Percentiles rank a stretch among this genome's conserved stretches.
phyloP scores from a whole-genome alignment of 352 stramenopile genomes.

The Phytophthora tubulina region DNA sequence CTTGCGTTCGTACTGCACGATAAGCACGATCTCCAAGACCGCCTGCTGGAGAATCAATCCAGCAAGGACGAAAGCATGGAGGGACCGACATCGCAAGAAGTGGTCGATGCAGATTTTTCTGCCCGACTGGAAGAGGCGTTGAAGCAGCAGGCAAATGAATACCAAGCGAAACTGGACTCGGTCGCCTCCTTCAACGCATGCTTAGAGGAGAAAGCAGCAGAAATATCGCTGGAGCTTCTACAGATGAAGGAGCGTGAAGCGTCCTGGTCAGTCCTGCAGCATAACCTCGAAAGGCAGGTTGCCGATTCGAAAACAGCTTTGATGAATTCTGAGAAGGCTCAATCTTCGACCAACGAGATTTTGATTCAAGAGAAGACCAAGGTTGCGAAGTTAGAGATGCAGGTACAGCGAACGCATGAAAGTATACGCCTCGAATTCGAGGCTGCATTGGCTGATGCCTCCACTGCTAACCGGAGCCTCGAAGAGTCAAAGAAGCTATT shows the following conservation, averaged over 20 bases:
- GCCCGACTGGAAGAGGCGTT: slow-evolving; percentile 53
- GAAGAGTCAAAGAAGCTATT: slow-evolving; percentile 30
- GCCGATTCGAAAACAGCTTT: slow-evolving; percentile 34
- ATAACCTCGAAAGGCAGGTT: slow-evolving; percentile 50
- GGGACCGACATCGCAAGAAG: slow-evolving; percentile 23
- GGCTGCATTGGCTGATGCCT: slow-evolving; percentile 41
- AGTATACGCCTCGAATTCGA: slow-evolving; percentile 46
- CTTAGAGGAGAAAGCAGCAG: slow-evolving; percentile 56
- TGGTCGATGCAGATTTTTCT: slow-evolving; percentile 39
- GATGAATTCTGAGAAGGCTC: slow-evolving; percentile 40
- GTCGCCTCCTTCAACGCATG: slow-evolving; percentile 41
- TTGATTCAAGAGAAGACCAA: slow-evolving; percentile 47
- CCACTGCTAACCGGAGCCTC: slow-evolving; percentile 41
- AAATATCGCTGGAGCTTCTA: slow-evolving; percentile 60
- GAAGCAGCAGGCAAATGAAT: slow-evolving; percentile 54
- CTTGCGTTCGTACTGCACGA: slow-evolving; percentile 74
- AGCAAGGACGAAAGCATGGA: slow-evolving; percentile 35
- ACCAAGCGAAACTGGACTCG: slow-evolving; percentile 55
- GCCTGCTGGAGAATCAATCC: slow-evolving; percentile 45
- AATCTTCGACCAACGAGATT: slow-evolving; percentile 22
- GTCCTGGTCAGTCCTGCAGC: slow-evolving; percentile 62
- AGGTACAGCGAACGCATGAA: slow-evolving; percentile 40
- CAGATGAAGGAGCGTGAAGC: slow-evolving; percentile 70
- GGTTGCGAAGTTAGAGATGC: slow-evolving; percentile 34
- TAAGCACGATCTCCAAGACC: slow-evolving; percentile 79